These are phyloP conservation scores for Endogone sp. DNA, from an alignment of 192 early-diverging fungal species.

Conservation along the genomic window DNA sequence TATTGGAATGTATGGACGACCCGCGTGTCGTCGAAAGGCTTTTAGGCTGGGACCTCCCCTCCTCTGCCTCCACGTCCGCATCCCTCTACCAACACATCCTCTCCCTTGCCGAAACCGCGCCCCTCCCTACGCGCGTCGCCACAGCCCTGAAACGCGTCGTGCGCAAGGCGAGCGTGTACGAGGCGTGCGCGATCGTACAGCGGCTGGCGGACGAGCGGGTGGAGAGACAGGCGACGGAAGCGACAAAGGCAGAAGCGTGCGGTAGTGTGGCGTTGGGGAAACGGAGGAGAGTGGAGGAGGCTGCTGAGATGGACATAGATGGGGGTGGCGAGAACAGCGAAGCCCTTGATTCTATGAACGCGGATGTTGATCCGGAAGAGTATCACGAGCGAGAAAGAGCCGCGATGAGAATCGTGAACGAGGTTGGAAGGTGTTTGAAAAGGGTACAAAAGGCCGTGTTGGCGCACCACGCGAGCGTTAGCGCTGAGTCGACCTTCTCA, in stretches of 20 bases:
- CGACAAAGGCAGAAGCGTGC: conserved; percentile 4
- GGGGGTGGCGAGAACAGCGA: not conserved
- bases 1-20: conserved; percentile 19
- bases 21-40: conserved; percentile 14
- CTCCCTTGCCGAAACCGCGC: conserved; percentile 5
- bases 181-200: conserved; percentile 13
- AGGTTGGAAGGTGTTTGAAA: not conserved
- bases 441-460: not conserved
- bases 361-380: not conserved
- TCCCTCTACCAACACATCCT: conserved; percentile 12
- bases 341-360: conserved; percentile 4
- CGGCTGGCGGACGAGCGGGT: conserved; percentile 7
- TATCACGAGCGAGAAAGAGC: conserved; percentile 1
- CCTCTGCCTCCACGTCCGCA: not conserved
- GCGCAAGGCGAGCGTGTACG: conserved; percentile 14
- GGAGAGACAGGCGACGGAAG: not conserved
- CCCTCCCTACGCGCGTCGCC: conserved; percentile 5
- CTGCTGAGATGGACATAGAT: not conserved
- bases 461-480: not conserved
- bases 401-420: conserved; percentile 4
- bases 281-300: too few relatives aligned
- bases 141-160: conserved; percentile 10
- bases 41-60: conserved; percentile 5
- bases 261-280: not conserved
- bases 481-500: not conserved